Evolutionary conservation across 129 eudicot genomes (phyloP), one percentile per base, ranked within the genome.

Genomic region (Logfia minima): DNA sequence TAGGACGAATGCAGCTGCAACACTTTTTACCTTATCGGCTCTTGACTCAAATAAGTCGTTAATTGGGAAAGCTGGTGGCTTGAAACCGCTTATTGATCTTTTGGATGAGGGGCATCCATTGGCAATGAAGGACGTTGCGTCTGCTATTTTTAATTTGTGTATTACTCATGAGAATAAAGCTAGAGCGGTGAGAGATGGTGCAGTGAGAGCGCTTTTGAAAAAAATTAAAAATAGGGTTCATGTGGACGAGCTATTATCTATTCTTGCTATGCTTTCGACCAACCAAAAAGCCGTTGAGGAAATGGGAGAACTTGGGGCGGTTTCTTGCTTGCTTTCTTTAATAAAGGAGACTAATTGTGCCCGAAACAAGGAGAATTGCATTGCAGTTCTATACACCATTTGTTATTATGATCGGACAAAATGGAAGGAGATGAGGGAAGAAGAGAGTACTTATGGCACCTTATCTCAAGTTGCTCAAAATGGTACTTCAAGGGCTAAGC

Each of bases 401-500:
- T 94, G 99, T 83, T 89, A 80, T 70, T 85, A 82, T 59, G 97
- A 91, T 78, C 86, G 96, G 11, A 55, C 92, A 5, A 94, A 85
- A 83, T 87, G 92, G 92, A 94, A 83, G 87, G 97, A 91, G 66
- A 77, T 94, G 83, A 80, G 90, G 72, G 97, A 91, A 65, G 99
- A 91, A 71, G 99, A 94, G 81, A 84, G 76, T 19, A 77, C 77
- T 13, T 67, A 87, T 66, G 85, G 89, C 1, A 91, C 99, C 9
- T 68, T 94, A 10, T 91, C 99, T 34, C 89, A 85, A 80, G 88
- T 94, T 45, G 96, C 90, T n/a, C 86, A 86, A 77, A 88, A 89
- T 48, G 99, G 99, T 2, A 94, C 97, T 65, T 87, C 99, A 10
- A 83, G 99, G 83, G 97, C 99, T 21, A 91, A 94, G 88, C 84